Conservation (phyloP, 1,284 basidiomycete genomes). For the Termitomyces sp. region DNA sequence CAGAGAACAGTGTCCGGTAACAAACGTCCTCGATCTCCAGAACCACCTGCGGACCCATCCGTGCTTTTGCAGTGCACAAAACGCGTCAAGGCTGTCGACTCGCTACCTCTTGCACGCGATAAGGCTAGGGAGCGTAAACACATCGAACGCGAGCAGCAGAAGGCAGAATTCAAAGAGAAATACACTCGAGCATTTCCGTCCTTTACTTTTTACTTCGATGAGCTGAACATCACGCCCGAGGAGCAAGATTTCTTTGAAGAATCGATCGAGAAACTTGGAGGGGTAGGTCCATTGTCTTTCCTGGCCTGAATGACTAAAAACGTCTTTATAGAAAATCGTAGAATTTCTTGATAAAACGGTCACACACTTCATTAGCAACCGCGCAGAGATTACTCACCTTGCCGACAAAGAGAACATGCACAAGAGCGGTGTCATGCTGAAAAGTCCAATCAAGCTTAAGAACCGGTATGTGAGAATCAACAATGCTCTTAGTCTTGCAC, state of each 20-base stretch:
- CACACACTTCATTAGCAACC: conserved; percentile 82
- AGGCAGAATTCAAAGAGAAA: conserved; percentile 76
- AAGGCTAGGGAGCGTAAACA: conserved; percentile 24
- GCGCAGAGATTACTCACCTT: conserved; percentile 26
- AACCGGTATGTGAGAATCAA: conserved; percentile 40
- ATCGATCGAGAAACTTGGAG: conserved; percentile 66
- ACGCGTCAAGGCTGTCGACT: conserved; percentile 23
- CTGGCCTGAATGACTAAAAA: conserved; percentile 2
- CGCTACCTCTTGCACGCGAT: conserved; percentile 15
- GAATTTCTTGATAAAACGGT: conserved; percentile 85
- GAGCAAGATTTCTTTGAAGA: conserved; percentile 44
- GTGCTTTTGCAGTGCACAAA: conserved; percentile 32
- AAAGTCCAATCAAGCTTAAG: conserved; percentile 63
- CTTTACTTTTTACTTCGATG: conserved; percentile 85
- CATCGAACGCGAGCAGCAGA: conserved; percentile 55
- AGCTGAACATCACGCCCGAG: conserved; percentile 49
- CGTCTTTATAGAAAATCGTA: conserved; percentile 45
- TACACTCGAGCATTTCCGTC: conserved; percentile 81
- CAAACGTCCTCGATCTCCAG: conserved; percentile 67
- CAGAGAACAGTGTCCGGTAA: conserved; percentile 28
- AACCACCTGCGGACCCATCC: conserved; percentile 34
- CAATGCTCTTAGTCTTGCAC: background rate
- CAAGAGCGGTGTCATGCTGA: conserved; percentile 31
- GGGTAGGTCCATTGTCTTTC: conserved; percentile 51
- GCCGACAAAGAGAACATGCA: conserved; percentile 64